phyloP scores from a whole-genome alignment of 257 asterid species.

The Henckelia pumila region DNA sequence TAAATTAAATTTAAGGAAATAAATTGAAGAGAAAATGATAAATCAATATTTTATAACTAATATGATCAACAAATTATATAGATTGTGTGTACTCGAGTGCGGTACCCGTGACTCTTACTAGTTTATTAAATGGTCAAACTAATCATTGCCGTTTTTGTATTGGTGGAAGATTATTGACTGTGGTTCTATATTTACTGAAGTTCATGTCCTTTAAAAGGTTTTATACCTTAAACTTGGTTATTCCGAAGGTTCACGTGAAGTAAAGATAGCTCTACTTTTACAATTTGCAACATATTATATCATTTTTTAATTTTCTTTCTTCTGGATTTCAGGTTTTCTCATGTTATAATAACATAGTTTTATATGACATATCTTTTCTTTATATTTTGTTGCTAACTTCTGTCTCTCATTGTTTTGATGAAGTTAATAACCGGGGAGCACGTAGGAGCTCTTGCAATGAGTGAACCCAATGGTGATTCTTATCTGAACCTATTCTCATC shows the following conservation, averaged over 20 bases:
- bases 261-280: slow-evolving; percentile 1
- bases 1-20: no score
- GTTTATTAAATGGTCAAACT: slow-evolving; percentile 4
- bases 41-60: no score
- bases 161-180: not conserved
- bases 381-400: slow-evolving; percentile 20
- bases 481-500: slow-evolving; percentile 23
- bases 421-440: slow-evolving; percentile 94
- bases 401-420: slow-evolving; percentile 37
- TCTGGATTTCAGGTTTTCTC: not conserved
- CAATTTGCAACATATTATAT: not conserved
- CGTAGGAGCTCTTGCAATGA: slow-evolving; percentile 99
- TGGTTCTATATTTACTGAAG: not conserved
- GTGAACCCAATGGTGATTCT: slow-evolving; percentile 89
- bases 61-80: no score
- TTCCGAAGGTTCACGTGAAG: slow-evolving; percentile 1
- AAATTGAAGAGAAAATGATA: no score
- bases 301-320: not conserved
- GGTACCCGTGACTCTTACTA: no score
- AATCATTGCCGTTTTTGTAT: not conserved
- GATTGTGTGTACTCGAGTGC: no score
- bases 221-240: not conserved
- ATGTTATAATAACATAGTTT: not conserved
- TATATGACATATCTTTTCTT: not conserved
- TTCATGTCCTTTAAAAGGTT: not conserved